Evolutionary conservation across 306 rosid genomes (phyloP), one percentile per base, ranked within the genome.

Genomic region (Begonia peltatifolia): DNA sequence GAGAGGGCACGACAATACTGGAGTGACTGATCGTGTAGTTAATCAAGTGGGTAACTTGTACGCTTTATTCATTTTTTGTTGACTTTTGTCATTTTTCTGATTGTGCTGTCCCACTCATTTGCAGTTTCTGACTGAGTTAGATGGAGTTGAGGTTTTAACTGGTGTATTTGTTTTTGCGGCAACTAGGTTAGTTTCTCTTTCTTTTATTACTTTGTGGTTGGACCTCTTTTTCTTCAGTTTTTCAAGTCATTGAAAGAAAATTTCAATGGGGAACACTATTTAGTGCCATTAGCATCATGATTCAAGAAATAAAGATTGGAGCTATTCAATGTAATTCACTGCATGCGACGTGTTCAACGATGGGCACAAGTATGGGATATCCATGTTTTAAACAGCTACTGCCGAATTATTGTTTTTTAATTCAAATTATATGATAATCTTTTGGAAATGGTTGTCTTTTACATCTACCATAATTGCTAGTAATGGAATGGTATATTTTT

Each of bases 151-250:
- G 74, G 76, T 85, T 76, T 74, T 90, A 66, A 79, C 87, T 11
- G 95, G 97, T 64, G 95, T 90, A 52, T 90, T 90, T 76, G 97
- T 90, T 59, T 90, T 90, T 76, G 95, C 97, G 57, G 95, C 97
- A 41, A 90, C 97, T 63, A 90, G 97, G 97, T 90, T 66, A 70
- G 81, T 68, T 66, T 78, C 52, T 75, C 51, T 47, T 47, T 52
- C 6, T 41, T 52, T n/a, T 52, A 2, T 12, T 51, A 23, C 53
- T 14, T 13, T 49, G 11, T 20, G 52, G 12, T 11, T 47, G 52
- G 10, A 49, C 15, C 14, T 44, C 48, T 44, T 44, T 44, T 10
- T 20, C 23, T 7, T 30, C 6, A 30, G 38, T 7, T 30, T 30
- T 30, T 30, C 38, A 30, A 30, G 6, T 30, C 9, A 7, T 30